Conservation (phyloP, 202 grass and related monocot species). For the Setaria italica region DNA sequence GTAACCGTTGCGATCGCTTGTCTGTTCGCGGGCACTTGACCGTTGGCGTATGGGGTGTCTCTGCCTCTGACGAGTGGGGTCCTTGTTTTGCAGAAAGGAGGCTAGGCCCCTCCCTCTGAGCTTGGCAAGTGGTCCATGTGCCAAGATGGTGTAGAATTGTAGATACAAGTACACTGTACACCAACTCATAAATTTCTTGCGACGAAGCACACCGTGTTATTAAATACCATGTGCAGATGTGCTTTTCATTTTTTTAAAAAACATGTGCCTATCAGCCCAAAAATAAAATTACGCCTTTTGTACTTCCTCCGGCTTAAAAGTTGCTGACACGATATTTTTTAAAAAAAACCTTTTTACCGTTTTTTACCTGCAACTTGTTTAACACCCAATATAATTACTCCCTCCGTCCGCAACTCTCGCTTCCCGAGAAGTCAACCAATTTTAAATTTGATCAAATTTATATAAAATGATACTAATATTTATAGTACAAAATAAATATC, state of each 20-base stretch:
- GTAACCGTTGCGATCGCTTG: conserved; percentile 49
- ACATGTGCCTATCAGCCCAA: no score
- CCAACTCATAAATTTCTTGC: background rate
- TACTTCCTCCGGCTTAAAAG: background rate
- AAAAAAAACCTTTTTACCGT: no score
- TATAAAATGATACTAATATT: no score
- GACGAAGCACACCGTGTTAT: background rate
- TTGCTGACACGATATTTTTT: background rate
- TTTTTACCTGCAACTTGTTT: background rate
- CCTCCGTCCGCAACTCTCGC: no score
- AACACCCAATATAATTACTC: background rate
- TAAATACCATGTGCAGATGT: background rate
- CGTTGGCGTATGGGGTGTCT: conserved; percentile 37
- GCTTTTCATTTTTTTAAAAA: background rate
- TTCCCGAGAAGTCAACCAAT: no score
- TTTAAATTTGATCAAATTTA: no score
- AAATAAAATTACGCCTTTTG: background rate
- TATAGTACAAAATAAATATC: no score
- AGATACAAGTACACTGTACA: conserved; percentile 18
- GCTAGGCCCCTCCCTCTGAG: background rate
- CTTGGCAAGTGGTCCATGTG: conserved; percentile 16
- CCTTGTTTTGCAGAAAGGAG: background rate
- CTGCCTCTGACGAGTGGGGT: conserved; percentile 24
- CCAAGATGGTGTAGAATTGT: background rate
- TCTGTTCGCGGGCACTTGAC: conserved; percentile 43